Conservation (phyloP, 345 rosid species). For the Heritiera littoralis region DNA sequence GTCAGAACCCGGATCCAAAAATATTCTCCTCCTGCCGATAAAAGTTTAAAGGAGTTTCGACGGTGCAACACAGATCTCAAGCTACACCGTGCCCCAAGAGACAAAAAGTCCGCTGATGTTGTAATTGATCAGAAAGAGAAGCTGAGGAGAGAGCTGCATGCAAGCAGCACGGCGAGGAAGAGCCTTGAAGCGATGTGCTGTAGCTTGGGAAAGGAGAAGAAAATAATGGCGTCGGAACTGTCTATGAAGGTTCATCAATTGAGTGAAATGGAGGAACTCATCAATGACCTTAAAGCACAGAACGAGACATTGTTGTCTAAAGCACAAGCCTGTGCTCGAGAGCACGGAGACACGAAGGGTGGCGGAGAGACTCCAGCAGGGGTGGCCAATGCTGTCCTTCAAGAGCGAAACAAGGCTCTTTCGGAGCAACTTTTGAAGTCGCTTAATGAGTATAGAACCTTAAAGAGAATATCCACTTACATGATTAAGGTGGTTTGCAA, state of each 20-base stretch:
- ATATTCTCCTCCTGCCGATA: conserved; percentile 29
- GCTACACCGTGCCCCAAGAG: conserved; percentile 31
- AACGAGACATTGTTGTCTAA: conserved; percentile 53
- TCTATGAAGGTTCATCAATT: conserved; percentile 62
- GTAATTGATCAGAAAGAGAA: conserved; percentile 44
- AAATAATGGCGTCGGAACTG: conserved; percentile 69
- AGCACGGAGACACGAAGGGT: conserved; percentile 42
- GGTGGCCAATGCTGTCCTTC: conserved; percentile 35
- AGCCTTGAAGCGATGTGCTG: conserved; percentile 80
- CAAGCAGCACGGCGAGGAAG: conserved; percentile 59
- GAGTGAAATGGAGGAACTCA: conserved; percentile 63
- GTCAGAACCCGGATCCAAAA: conserved; percentile 61
- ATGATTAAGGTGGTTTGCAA: no score
- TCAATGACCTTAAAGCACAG: conserved; percentile 61
- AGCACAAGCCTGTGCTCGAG: conserved; percentile 41
- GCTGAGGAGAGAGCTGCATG: conserved; percentile 54
- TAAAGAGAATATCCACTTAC: no score
- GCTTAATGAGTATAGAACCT: conserved; percentile 61
- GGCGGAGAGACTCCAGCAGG: conserved; percentile 29
- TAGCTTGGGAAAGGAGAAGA: conserved; percentile 86
- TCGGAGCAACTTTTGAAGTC: conserved; percentile 75
- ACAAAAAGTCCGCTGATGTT: conserved; percentile 30
- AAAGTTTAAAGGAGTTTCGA: conserved; percentile 56
- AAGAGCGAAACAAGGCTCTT: conserved; percentile 57
- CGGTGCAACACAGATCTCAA: conserved; percentile 71